These are phyloP conservation scores for Craterostigma plantagineum DNA, from an alignment of 257 asterid genomes.

Conservation along the genomic window DNA sequence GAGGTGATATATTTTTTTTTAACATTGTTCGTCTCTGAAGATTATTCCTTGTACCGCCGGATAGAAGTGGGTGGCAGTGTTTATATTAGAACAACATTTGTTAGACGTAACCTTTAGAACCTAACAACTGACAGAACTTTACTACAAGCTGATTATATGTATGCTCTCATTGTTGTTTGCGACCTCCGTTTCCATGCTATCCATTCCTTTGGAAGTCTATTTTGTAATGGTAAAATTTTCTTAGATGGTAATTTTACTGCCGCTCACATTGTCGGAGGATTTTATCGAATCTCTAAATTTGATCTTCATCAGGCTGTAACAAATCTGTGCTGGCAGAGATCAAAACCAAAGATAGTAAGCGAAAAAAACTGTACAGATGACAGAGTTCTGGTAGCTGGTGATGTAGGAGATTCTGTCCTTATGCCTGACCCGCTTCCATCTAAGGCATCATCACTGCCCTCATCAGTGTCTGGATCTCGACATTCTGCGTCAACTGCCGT, in stretches of 20 bases:
- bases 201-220: too few species aligned
- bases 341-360: conserved; percentile 47
- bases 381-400: conserved; percentile 68
- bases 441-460: conserved; percentile 28
- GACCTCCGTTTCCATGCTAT: too few species aligned
- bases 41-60: too few species aligned
- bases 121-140: too few species aligned
- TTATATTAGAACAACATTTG: too few species aligned
- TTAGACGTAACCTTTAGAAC: too few species aligned
- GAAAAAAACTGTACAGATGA: conserved; percentile 63
- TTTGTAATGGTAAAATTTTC: not conserved
- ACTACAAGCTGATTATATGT: too few species aligned
- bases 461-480: conserved; percentile 44
- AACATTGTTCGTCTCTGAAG: not conserved
- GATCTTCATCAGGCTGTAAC: conserved; percentile 61
- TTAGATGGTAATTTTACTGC: not conserved
- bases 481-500: conserved; percentile 31
- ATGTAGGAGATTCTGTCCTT: conserved; percentile 69
- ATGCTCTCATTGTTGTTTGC: too few species aligned
- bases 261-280: not conserved
- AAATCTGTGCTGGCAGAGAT: conserved; percentile 90
- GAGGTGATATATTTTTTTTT: not conserved
- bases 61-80: too few species aligned
- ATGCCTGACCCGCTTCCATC: conserved; percentile 99
- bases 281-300: conserved; percentile 1